A percentile compares a stretch with the other conserved stretches of the same genome.
Conservation (phyloP, 768 basidiomycete species). For the Suillus subaureus region DNA sequence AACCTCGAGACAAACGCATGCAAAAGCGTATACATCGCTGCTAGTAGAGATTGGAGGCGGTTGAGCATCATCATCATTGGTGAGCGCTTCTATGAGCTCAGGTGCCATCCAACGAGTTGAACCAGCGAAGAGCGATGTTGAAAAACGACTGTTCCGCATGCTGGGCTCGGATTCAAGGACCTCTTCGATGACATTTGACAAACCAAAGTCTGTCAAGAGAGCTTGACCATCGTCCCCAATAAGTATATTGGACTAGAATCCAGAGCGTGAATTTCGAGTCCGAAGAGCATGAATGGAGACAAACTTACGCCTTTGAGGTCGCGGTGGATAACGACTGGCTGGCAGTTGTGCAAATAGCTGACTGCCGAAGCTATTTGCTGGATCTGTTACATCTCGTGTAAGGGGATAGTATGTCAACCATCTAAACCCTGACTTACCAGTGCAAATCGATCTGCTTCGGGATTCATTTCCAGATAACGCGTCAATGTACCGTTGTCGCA, state of each 20-base stretch:
- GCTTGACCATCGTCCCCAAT: slow-evolving; percentile 53
- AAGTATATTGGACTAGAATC: slow-evolving; percentile 56
- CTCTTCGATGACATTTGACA: slow-evolving; percentile 60
- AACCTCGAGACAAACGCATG: slow-evolving; percentile 61
- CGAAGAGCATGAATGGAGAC: background rate
- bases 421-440: slow-evolving; percentile 40
- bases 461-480: slow-evolving; percentile 47
- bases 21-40: slow-evolving; percentile 65
- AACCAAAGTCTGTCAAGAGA: slow-evolving; percentile 63
- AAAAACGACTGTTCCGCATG: slow-evolving; percentile 26
- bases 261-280: background rate
- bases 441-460: slow-evolving; percentile 44
- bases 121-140: slow-evolving; percentile 36
- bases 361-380: slow-evolving; percentile 59
- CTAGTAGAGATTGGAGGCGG: slow-evolving; percentile 48
- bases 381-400: slow-evolving; percentile 36
- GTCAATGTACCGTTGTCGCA: slow-evolving; percentile 59
- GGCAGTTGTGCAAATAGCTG: slow-evolving; percentile 55
- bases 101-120: slow-evolving; percentile 50
- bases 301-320: slow-evolving; percentile 60
- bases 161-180: slow-evolving; percentile 36
- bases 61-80: slow-evolving; percentile 45
- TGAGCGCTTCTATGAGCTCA: slow-evolving; percentile 52
- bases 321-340: slow-evolving; percentile 58
- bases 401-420: background rate